These are phyloP conservation scores for Coemansia sp. DNA, from an alignment of 192 early-diverging fungal genomes.

Conservation along the genomic window DNA sequence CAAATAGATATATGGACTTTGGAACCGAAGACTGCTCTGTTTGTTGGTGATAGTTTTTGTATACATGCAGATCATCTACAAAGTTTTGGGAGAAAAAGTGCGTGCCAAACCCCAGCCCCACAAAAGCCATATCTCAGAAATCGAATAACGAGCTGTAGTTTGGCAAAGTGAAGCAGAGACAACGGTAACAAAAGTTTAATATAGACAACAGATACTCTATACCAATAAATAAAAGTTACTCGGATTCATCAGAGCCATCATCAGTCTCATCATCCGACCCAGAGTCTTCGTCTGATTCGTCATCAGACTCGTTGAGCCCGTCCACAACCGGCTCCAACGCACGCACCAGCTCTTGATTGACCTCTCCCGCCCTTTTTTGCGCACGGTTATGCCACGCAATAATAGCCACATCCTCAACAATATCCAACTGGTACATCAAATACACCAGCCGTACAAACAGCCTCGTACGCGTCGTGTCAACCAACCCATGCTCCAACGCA, in stretches of 20 bases:
- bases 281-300: constrained; percentile 7
- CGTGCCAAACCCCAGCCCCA: too few relatives aligned
- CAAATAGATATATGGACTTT: too few relatives aligned
- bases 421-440: constrained; percentile 74
- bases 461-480: constrained; percentile 43
- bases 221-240: too few relatives aligned
- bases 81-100: not conserved
- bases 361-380: constrained; percentile 38
- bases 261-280: constrained; percentile 55
- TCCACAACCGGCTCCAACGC: constrained; percentile 65
- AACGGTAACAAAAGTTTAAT: too few relatives aligned
- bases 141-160: too few relatives aligned
- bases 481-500: constrained; percentile 25
- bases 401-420: constrained; percentile 80
- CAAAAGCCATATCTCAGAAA: too few relatives aligned
- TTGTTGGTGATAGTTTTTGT: not conserved
- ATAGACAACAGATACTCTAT: too few relatives aligned
- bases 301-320: constrained; percentile 73
- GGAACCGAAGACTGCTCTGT: not conserved
- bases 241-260: not conserved
- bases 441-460: constrained; percentile 64
- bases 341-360: constrained; percentile 53
- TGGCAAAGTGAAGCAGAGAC: too few relatives aligned
- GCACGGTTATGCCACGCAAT: constrained; percentile 70
- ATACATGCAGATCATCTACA: not conserved